These are phyloP conservation scores for Dipteronia dyeriana DNA, from an alignment of 345 rosid species.

Conservation along the genomic window DNA sequence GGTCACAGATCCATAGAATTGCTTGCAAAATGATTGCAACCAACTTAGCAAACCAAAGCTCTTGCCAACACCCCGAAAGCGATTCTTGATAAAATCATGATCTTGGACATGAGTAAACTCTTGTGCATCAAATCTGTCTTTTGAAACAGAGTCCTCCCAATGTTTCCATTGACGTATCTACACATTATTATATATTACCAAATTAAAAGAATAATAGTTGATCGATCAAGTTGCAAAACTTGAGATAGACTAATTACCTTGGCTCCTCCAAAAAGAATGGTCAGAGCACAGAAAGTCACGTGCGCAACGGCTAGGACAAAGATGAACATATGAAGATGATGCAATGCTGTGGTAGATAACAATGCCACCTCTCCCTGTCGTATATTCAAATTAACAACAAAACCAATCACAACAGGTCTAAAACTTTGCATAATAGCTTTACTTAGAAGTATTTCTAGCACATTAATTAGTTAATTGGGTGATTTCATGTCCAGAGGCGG, in stretches of 20 bases:
- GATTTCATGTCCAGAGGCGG: no score
- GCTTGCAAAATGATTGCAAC: conserved; percentile 89
- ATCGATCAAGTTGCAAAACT: no score
- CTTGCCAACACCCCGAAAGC: conserved; percentile 74
- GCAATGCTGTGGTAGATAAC: conserved; percentile 63
- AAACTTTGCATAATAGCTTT: neutral
- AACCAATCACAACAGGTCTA: neutral
- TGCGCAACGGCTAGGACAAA: conserved; percentile 77
- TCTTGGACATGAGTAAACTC: conserved; percentile 58
- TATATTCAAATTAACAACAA: neutral
- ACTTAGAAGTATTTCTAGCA: no score
- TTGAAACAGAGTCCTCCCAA: conserved; percentile 55
- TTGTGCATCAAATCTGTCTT: conserved; percentile 27
- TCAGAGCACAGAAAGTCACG: conserved; percentile 71
- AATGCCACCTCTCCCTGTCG: conserved; percentile 68
- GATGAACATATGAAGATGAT: conserved; percentile 84
- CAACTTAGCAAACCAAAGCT: conserved; percentile 51
- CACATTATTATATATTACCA: neutral
- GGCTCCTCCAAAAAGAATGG: conserved; percentile 72
- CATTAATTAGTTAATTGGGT: no score
- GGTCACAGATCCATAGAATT: conserved; percentile 76
- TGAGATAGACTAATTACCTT: conserved; percentile 40
- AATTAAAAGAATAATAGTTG: neutral
- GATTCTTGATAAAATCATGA: conserved; percentile 67
- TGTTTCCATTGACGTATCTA: conserved; percentile 65